phyloP scores from a whole-genome alignment of 2,329 filamentous ascomycete species.

The Aspergillus tubingensis region DNA sequence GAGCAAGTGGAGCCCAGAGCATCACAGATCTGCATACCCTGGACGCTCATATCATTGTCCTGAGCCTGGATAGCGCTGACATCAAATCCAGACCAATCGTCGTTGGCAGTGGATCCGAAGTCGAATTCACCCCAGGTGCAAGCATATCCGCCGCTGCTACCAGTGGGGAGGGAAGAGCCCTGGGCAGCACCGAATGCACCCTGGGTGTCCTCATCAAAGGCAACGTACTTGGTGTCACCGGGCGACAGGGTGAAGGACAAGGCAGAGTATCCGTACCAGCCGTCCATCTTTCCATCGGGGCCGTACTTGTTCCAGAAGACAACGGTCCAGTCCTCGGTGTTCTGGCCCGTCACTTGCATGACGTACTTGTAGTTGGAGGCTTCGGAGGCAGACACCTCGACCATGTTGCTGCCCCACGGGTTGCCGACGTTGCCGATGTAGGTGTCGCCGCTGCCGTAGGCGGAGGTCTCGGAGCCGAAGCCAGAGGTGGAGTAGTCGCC shows the following conservation, averaged over 20 bases:
- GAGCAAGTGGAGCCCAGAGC: constrained; percentile 31
- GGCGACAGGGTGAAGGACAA: constrained; percentile 33
- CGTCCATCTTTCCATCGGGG: constrained; percentile 34
- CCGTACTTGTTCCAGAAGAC: constrained; percentile 46
- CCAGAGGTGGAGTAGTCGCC: constrained; percentile 32
- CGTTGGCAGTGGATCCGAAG: constrained; percentile 36
- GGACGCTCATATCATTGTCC: constrained; percentile 30
- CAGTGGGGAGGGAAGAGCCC: constrained; percentile 29
- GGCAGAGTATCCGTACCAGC: constrained; percentile 39
- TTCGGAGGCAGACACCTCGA: constrained; percentile 34
- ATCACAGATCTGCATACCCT: constrained; percentile 43
- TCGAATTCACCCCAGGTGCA: constrained; percentile 45
- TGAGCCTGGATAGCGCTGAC: constrained; percentile 42
- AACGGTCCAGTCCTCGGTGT: constrained; percentile 37
- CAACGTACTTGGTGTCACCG: constrained; percentile 40
- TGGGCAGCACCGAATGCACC: constrained; percentile 36
- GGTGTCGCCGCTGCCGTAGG: constrained; percentile 26
- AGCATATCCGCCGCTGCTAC: constrained; percentile 35
- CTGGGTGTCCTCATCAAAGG: constrained; percentile 39
- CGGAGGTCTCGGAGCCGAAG: constrained; percentile 35
- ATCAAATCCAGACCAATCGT: constrained; percentile 43
- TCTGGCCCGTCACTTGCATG: constrained; percentile 35
- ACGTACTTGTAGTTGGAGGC: constrained; percentile 41
- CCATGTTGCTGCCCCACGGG: constrained; percentile 45
- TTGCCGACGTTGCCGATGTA: constrained; percentile 43